phyloP scores from a whole-genome alignment of 1,139 yeast species.

The Geotrichum reessii region DNA sequence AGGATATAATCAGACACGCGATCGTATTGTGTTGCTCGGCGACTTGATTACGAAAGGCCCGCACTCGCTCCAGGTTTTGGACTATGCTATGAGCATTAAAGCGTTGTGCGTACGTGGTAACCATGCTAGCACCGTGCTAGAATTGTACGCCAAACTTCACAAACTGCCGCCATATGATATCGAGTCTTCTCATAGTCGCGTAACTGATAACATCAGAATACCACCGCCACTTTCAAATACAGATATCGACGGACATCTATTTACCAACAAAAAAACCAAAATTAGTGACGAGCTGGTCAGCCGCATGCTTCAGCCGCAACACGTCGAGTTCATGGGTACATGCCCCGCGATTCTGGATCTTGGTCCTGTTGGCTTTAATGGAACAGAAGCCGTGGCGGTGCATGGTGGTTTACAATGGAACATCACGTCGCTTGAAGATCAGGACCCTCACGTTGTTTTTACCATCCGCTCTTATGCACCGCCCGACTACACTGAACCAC shows the following conservation, averaged over 20 bases:
- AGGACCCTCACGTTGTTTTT: conserved; percentile 54
- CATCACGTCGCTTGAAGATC: conserved; percentile 47
- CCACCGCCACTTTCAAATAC: neutral
- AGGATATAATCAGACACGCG: conserved; percentile 44
- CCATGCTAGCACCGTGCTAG: conserved; percentile 68
- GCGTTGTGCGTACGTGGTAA: conserved; percentile 75
- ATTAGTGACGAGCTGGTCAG: conserved; percentile 55
- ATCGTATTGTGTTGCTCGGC: conserved; percentile 68
- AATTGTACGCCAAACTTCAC: conserved; percentile 56
- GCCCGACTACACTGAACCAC: conserved; percentile 51
- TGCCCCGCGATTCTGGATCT: conserved; percentile 61
- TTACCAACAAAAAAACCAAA: neutral
- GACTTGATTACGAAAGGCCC: conserved; percentile 86
- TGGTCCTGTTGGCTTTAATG: conserved; percentile 53
- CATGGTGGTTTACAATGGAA: conserved; percentile 78
- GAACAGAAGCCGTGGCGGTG: conserved; percentile 55
- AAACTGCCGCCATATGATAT: conserved; percentile 38
- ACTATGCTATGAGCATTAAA: conserved; percentile 49
- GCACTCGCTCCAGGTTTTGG: conserved; percentile 61
- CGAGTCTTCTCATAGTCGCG: conserved; percentile 9
- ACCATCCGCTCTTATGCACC: conserved; percentile 57
- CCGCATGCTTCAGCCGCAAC: conserved; percentile 51
- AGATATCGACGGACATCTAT: neutral
- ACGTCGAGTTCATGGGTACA: conserved; percentile 50
- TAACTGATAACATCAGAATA: neutral